Conservation (phyloP, 192 early-diverging fungal genomes). For the Backusella parvicylindrica region DNA sequence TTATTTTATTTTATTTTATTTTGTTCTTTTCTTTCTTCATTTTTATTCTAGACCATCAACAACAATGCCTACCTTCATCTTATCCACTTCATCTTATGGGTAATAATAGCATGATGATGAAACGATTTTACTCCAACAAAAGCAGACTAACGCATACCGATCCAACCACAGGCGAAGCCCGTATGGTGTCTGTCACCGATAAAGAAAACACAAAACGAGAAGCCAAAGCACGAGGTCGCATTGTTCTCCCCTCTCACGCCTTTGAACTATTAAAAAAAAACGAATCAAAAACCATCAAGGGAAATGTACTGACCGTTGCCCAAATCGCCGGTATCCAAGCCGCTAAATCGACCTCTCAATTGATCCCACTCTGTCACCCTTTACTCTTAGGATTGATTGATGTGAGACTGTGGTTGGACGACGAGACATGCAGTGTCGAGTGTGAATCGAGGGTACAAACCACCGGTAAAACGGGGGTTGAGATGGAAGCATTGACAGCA, state of each 20-base stretch:
- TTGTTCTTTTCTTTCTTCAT: too few relatives aligned
- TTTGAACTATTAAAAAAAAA: slow-evolving; percentile 64
- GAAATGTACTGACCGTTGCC: slow-evolving; percentile 85
- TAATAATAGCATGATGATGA: not conserved
- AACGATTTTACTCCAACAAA: not conserved
- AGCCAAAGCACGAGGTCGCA: slow-evolving; percentile 70
- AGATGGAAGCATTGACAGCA: slow-evolving; percentile 84
- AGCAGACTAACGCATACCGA: slow-evolving; percentile 75
- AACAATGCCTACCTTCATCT: not conserved
- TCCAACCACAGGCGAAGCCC: slow-evolving; percentile 62
- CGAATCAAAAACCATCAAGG: slow-evolving; percentile 53
- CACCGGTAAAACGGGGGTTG: slow-evolving; percentile 84
- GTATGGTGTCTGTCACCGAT: slow-evolving; percentile 84
- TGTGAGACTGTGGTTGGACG: slow-evolving; percentile 59
- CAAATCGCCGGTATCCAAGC: slow-evolving; percentile 89
- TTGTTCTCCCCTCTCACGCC: slow-evolving; percentile 64
- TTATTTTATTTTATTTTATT: not conserved
- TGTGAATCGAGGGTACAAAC: slow-evolving; percentile 70
- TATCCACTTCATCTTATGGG: not conserved
- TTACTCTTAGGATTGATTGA: slow-evolving; percentile 65
- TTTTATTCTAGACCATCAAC: too few relatives aligned
- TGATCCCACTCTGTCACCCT: slow-evolving; percentile 91
- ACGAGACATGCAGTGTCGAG: slow-evolving; percentile 43
- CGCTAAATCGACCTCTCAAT: slow-evolving; percentile 76
- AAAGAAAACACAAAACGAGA: slow-evolving; percentile 69